Conservation (phyloP, 306 rosid species). For the Echinosophora koreensis region DNA sequence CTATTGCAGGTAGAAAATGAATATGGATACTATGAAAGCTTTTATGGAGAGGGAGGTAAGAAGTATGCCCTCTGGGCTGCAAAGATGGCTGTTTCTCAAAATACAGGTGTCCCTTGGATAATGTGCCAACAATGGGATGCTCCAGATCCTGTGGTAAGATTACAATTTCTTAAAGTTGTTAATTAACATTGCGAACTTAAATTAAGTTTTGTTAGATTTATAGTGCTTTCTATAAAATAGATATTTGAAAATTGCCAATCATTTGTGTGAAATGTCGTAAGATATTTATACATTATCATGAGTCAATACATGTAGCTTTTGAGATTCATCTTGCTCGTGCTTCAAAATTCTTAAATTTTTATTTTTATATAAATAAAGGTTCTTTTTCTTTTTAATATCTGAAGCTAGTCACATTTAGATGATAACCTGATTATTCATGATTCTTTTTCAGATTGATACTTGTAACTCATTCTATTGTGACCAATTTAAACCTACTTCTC, state of each 20-base stretch:
- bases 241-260: slow-evolving; percentile 22
- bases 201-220: not conserved
- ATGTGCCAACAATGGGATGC: slow-evolving; percentile 99
- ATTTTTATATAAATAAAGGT: not conserved
- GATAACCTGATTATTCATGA: slow-evolving; percentile 37
- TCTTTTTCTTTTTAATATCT: slow-evolving; percentile 1
- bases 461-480: slow-evolving; percentile 95
- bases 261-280: slow-evolving; percentile 5
- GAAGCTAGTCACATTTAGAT: slow-evolving; percentile 29
- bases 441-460: slow-evolving; percentile 81
- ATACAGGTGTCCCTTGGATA: slow-evolving; percentile 91
- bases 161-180: slow-evolving; percentile 34
- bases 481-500: slow-evolving; percentile 82
- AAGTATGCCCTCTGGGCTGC: slow-evolving; percentile 93
- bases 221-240: slow-evolving; percentile 15
- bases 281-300: not conserved
- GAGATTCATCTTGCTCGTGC: not conserved
- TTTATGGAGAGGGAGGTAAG: slow-evolving; percentile 86
- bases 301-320: slow-evolving; percentile 12
- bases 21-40: slow-evolving; percentile 80
- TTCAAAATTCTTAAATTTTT: slow-evolving; percentile 11
- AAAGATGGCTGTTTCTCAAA: slow-evolving; percentile 89
- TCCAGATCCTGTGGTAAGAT: slow-evolving; percentile 88
- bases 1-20: slow-evolving; percentile 87
- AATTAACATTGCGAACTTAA: slow-evolving; percentile 10